These are phyloP conservation scores for Ophiocordyceps camponoti-floridani DNA, from an alignment of 2,329 filamentous ascomycete species.

Conservation along the genomic window DNA sequence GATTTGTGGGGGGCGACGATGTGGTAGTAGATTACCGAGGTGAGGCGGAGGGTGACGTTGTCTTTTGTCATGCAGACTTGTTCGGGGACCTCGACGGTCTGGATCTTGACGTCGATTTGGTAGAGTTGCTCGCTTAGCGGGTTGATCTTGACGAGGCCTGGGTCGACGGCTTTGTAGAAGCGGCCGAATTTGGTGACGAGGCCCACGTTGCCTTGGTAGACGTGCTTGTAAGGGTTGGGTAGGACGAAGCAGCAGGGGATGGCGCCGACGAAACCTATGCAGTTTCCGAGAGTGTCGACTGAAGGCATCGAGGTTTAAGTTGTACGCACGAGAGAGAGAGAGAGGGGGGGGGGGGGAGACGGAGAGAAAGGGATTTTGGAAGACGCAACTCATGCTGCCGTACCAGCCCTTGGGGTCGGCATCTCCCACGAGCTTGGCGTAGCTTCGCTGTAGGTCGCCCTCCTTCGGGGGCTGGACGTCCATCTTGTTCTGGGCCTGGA, in stretches of 20 bases:
- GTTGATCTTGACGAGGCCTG: slow-evolving; percentile 94
- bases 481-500: slow-evolving; percentile 38
- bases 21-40: slow-evolving; percentile 98
- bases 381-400: slow-evolving; percentile 67
- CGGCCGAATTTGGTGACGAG: slow-evolving; percentile 89
- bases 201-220: slow-evolving; percentile 84
- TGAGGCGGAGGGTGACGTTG: slow-evolving; percentile 87
- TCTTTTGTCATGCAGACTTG: slow-evolving; percentile 99
- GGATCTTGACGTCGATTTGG: slow-evolving; percentile 96
- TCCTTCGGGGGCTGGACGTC: slow-evolving; percentile 61
- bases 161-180: slow-evolving; percentile 91
- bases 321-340: slow-evolving; percentile 1
- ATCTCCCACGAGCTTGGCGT: slow-evolving; percentile 49
- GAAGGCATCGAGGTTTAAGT: slow-evolving; percentile 1
- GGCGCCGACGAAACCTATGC: slow-evolving; percentile 65
- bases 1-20: slow-evolving; percentile 91
- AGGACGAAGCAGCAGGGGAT: slow-evolving; percentile 82
- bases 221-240: slow-evolving; percentile 90
- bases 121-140: slow-evolving; percentile 78
- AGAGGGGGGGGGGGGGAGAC: not conserved
- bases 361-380: slow-evolving; percentile 15
- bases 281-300: slow-evolving; percentile 57
- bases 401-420: slow-evolving; percentile 73
- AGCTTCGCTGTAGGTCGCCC: slow-evolving; percentile 72
- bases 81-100: slow-evolving; percentile 90